Percentiles rank a stretch among this genome's conserved stretches.
phyloP scores from a whole-genome alignment of 163 green algal genomes.

The Volvox carteri region DNA sequence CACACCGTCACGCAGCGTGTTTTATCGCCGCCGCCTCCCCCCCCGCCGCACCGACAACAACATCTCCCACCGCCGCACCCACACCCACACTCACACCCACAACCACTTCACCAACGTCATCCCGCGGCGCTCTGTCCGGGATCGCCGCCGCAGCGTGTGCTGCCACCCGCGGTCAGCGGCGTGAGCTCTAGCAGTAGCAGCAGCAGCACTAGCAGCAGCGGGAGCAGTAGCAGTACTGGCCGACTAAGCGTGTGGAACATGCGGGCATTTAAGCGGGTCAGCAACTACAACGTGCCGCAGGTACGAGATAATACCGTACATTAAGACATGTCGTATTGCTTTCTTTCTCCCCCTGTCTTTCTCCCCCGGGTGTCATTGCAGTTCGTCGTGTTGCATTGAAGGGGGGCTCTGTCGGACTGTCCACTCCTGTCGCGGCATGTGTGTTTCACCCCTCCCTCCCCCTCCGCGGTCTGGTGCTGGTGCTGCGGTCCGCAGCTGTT shows the following conservation, averaged over 20 bases:
- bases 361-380: no score
- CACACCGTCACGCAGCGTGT: neutral
- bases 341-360: no score
- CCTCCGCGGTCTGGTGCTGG: no score
- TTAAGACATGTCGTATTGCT: no score
- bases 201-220: neutral
- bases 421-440: no score
- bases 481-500: no score
- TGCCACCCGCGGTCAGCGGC: neutral
- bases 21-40: neutral
- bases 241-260: constrained; percentile 69
- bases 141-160: neutral
- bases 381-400: no score
- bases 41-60: no score
- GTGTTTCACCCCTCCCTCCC: no score
- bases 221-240: neutral
- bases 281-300: constrained; percentile 39
- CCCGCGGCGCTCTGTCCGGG: neutral
- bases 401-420: no score
- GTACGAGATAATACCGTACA: no score
- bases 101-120: neutral
- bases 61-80: no score
- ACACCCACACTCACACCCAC: neutral
- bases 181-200: neutral
- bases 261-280: constrained; percentile 65